Percentiles rank a stretch among this genome's conserved stretches.
These are phyloP conservation scores for Phytophthora quininea DNA, from an alignment of 352 stramenopile genomes.

Conservation along the genomic window DNA sequence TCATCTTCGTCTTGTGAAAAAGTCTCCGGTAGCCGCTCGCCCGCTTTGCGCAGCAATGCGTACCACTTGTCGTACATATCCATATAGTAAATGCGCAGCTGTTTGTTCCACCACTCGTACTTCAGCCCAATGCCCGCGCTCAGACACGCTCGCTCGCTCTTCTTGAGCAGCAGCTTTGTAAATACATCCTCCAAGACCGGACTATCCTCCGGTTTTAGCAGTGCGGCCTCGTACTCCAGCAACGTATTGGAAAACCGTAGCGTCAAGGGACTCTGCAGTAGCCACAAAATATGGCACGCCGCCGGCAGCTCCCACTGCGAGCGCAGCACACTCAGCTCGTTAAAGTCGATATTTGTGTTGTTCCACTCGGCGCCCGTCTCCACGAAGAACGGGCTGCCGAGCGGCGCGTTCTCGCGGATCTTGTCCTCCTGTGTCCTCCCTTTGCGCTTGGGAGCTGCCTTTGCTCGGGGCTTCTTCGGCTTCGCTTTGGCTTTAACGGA, in stretches of 20 bases:
- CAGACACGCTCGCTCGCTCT: conserved; percentile 82
- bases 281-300: conserved; percentile 84
- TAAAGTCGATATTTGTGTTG: conserved; percentile 73
- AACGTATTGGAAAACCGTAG: conserved; percentile 80
- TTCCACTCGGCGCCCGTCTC: conserved; percentile 78
- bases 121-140: conserved; percentile 78
- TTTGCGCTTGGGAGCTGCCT: conserved; percentile 63
- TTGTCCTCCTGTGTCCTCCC: conserved; percentile 60
- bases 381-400: conserved; percentile 68
- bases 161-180: conserved; percentile 85
- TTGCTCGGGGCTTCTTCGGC: conserved; percentile 36
- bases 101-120: conserved; percentile 91
- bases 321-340: conserved; percentile 66
- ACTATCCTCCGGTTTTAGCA: conserved; percentile 76
- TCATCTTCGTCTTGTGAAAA: conserved; percentile 77
- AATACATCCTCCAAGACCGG: conserved; percentile 84
- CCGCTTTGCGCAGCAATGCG: conserved; percentile 72
- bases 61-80: conserved; percentile 86
- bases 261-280: conserved; percentile 81
- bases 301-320: conserved; percentile 79
- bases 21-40: conserved; percentile 64
- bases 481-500: conserved; percentile 25
- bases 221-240: conserved; percentile 82
- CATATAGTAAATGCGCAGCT: conserved; percentile 84
- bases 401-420: conserved; percentile 57